A percentile compares a stretch with the other conserved stretches of the same genome.
Evolutionary conservation across 73 alveolate species (phyloP).

Genomic region (Paramecium primaurelia): DNA sequence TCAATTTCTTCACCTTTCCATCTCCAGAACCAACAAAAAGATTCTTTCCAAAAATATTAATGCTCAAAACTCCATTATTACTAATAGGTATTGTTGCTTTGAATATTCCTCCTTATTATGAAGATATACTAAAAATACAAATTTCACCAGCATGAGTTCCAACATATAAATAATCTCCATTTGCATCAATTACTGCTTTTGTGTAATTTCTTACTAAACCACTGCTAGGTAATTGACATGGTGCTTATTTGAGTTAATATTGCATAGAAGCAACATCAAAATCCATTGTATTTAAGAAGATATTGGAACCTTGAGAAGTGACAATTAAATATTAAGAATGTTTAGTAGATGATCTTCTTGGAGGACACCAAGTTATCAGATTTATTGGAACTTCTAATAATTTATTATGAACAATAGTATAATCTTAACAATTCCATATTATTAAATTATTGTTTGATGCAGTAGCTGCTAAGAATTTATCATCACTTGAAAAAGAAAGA

Average conservation of each 20-base stretch:
- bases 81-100: conserved; percentile 87
- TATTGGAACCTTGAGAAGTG: conserved; percentile 70
- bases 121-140: neutral
- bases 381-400: conserved; percentile 68
- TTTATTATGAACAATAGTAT: conserved; percentile 77
- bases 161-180: conserved; percentile 74
- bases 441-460: conserved; percentile 76
- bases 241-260: conserved; percentile 67
- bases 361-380: conserved; percentile 75
- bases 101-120: conserved; percentile 62
- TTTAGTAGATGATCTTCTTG: conserved; percentile 73
- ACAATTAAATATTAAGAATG: conserved; percentile 75
- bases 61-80: conserved; percentile 83
- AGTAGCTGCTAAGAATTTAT: conserved; percentile 75
- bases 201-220: conserved; percentile 88
- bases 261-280: conserved; percentile 84
- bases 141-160: conserved; percentile 92
- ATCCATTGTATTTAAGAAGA: conserved; percentile 73
- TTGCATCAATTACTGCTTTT: conserved; percentile 68
- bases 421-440: conserved; percentile 82
- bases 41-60: conserved; percentile 71
- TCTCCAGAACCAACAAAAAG: conserved; percentile 91
- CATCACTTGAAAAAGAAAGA: conserved; percentile 77
- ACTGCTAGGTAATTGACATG: conserved; percentile 80
- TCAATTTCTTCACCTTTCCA: conserved; percentile 87